Evolutionary conservation across 805 yeast species (phyloP).

Genomic region (Saccharomyces paradoxus): DNA sequence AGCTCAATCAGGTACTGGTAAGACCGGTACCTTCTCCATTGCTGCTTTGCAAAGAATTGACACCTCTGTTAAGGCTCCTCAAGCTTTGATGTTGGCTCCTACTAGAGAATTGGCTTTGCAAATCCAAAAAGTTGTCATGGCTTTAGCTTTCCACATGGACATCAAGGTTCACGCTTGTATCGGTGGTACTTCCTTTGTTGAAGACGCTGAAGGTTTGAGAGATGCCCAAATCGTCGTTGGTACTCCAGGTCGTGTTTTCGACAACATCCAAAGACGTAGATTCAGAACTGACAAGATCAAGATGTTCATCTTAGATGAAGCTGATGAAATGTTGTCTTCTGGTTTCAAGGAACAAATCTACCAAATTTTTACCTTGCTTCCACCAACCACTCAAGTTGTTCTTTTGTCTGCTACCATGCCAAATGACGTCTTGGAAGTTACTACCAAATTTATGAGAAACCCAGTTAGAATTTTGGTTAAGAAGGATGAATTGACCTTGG

Average conservation of each 20-base stretch:
- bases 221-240: constrained; percentile 90
- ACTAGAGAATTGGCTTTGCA: constrained; percentile 96
- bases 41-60: constrained; percentile 71
- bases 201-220: constrained; percentile 77
- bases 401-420: constrained; percentile 93
- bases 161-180: constrained; percentile 92
- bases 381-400: constrained; percentile 84
- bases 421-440: constrained; percentile 81
- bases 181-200: constrained; percentile 89
- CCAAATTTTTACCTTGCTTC: constrained; percentile 79
- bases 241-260: constrained; percentile 96
- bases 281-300: constrained; percentile 76
- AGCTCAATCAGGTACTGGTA: constrained; percentile 99
- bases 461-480: constrained; percentile 92
- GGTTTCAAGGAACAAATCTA: constrained; percentile 95
- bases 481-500: constrained; percentile 86
- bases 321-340: constrained; percentile 82
- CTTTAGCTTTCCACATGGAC: constrained; percentile 85
- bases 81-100: constrained; percentile 92
- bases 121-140: constrained; percentile 86
- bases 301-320: constrained; percentile 95
- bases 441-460: constrained; percentile 83
- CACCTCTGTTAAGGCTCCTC: constrained; percentile 62
- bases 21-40: constrained; percentile 95
- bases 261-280: constrained; percentile 86